Evolutionary conservation across 306 rosid species (phyloP).

Genomic region (Medicago lupulina): DNA sequence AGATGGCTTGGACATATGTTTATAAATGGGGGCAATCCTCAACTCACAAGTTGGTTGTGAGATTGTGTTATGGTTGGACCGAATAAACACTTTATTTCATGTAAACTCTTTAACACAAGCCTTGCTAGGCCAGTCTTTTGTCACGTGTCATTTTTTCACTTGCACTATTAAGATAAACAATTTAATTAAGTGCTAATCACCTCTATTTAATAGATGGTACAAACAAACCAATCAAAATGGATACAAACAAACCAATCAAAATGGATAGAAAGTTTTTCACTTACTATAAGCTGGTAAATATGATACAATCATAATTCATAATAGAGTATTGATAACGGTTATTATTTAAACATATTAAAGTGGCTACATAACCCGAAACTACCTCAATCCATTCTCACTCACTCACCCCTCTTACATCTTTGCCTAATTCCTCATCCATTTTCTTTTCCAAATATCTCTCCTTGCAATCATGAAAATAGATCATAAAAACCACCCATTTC

Average conservation of each 20-base stretch:
- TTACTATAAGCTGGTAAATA: not conserved
- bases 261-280: not conserved
- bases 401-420: slow-evolving; percentile 29
- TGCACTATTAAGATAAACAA: too few species aligned
- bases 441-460: slow-evolving; percentile 46
- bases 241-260: not conserved
- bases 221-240: not conserved
- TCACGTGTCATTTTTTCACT: too few species aligned
- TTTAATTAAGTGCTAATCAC: too few species aligned
- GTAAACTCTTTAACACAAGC: too few species aligned
- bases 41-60: too few species aligned
- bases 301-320: not conserved
- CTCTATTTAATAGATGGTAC: not conserved
- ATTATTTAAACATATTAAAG: not conserved
- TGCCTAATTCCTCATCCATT: slow-evolving; percentile 45
- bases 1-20: too few species aligned
- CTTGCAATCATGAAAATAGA: slow-evolving; percentile 58
- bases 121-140: too few species aligned
- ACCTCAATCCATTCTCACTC: slow-evolving; percentile 7
- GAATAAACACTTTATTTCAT: too few species aligned
- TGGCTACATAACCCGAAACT: not conserved
- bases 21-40: too few species aligned
- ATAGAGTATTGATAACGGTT: not conserved
- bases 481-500: slow-evolving; percentile 62
- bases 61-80: too few species aligned